Evolutionary conservation across 305 asterid species (phyloP).

Genomic region (Solanum chacoense): DNA sequence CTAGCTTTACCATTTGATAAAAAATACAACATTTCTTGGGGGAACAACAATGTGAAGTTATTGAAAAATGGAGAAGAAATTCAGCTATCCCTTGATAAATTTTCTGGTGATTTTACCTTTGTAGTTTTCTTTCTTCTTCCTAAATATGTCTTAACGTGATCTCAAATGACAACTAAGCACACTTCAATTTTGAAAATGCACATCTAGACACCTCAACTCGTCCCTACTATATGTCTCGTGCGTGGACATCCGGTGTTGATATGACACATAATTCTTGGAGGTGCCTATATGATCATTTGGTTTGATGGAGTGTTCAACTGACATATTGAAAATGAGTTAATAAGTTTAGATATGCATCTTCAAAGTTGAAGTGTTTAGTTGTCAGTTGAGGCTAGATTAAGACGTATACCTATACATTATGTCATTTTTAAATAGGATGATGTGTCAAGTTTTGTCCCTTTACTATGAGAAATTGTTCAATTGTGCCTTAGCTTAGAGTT

Average conservation of each 20-base stretch:
- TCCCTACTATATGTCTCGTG: neutral
- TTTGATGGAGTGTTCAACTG: neutral
- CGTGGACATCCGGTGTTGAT: fast-evolving
- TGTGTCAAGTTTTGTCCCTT: neutral
- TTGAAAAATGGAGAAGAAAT: constrained; percentile 32
- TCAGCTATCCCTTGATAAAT: constrained; percentile 32
- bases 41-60: constrained; percentile 22
- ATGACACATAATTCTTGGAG: neutral
- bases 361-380: neutral
- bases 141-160: too few species aligned
- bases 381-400: neutral
- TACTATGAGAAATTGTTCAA: neutral
- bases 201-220: neutral
- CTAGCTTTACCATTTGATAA: constrained; percentile 15
- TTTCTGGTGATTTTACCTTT: constrained; percentile 25
- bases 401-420: too few species aligned
- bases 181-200: neutral
- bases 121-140: neutral
- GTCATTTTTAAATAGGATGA: neutral
- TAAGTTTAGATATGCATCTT: fast-evolving
- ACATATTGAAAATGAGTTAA: neutral
- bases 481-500: neutral
- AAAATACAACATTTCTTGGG: constrained; percentile 36
- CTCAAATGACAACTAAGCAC: too few species aligned
- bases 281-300: neutral